Evolutionary conservation across 2,329 filamentous ascomycete genomes (phyloP), one percentile per base, ranked within the genome.

Genomic region (Lachnellula suecica): DNA sequence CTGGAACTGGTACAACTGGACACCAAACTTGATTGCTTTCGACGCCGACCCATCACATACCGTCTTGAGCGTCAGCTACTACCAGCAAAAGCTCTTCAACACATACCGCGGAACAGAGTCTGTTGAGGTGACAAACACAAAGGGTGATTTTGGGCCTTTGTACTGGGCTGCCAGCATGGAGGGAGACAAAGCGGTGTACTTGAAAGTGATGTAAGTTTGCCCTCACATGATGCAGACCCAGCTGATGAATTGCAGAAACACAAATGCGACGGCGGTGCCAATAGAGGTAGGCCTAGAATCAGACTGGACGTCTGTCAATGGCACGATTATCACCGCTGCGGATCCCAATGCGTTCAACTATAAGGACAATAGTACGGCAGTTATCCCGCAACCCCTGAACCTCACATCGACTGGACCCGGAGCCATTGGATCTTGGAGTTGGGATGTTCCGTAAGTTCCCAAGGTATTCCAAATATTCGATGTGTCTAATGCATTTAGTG

Each of bases 101-200:
- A 69, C 65, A 1, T 70, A 76, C 57, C 68, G 69, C 23, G 67
- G 79, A 52, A 72, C 71, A 2, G 37, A 40, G 5, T 68, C 74
- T 46, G 78, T 76, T 1, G 70, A 79, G 0, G 74, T 76, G 0
- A 69, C 72, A 1, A 68, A 66, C 3, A 64, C 66, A 10, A 60
- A 70, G 2, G 17, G 20, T 1, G 40, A 44, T 8, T 72, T 77
- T 44, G 67, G 69, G 13, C 78, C 77, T 0, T 61, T 77, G 0
- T 80, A 72, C 66, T 79, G 74, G 59, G 77, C 79, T 5, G 70
- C 76, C 1, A 65, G 72, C 41, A 25, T 48, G 5, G 44, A 58
- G 27, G 49, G 43, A 4, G 48, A 51, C 17, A 19, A 47, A 23
- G 52, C 47, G 23, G 49, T 60, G 8, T 60, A 52, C 37, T 53